These are phyloP conservation scores for Mycena vitilis DNA, from an alignment of 768 basidiomycete genomes.

Conservation along the genomic window DNA sequence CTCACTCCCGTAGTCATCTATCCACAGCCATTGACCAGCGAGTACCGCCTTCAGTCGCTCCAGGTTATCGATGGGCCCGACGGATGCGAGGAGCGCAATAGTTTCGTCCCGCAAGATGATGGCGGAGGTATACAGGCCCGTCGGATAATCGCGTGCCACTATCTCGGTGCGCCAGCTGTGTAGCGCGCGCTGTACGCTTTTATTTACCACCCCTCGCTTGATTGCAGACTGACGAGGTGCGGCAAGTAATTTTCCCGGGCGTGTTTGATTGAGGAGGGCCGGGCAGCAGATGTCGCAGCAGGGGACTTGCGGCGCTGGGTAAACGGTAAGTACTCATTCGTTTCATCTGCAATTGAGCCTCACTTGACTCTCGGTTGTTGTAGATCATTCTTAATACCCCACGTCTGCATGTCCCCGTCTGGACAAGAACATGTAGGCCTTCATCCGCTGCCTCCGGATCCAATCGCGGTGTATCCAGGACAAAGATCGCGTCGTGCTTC, in stretches of 20 bases:
- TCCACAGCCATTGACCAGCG: slow-evolving; percentile 39
- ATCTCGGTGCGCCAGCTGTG: slow-evolving; percentile 33
- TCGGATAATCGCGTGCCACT: slow-evolving; percentile 25
- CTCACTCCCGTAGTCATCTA: slow-evolving; percentile 26
- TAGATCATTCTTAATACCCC: background rate
- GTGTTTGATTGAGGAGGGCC: background rate
- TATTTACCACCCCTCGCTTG: slow-evolving; percentile 29
- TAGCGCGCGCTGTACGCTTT: slow-evolving; percentile 15
- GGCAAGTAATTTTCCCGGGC: background rate
- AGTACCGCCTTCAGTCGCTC: slow-evolving; percentile 23
- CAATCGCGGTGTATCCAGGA: background rate
- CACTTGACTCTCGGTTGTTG: background rate
- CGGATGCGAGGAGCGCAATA: slow-evolving; percentile 34
- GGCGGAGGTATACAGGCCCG: slow-evolving; percentile 22
- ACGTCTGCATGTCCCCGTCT: background rate
- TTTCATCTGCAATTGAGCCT: background rate
- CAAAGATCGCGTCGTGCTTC: slow-evolving; percentile 5
- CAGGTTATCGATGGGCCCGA: slow-evolving; percentile 31
- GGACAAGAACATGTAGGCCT: slow-evolving; percentile 2
- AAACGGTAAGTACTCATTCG: no score
- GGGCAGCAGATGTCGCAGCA: background rate
- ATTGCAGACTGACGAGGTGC: slow-evolving; percentile 6
- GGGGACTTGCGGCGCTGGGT: background rate
- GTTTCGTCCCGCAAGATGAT: slow-evolving; percentile 31
- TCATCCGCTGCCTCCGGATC: slow-evolving; percentile 6